phyloP scores from a whole-genome alignment of 1,284 basidiomycete species.

The Neolentinus lepideus region DNA sequence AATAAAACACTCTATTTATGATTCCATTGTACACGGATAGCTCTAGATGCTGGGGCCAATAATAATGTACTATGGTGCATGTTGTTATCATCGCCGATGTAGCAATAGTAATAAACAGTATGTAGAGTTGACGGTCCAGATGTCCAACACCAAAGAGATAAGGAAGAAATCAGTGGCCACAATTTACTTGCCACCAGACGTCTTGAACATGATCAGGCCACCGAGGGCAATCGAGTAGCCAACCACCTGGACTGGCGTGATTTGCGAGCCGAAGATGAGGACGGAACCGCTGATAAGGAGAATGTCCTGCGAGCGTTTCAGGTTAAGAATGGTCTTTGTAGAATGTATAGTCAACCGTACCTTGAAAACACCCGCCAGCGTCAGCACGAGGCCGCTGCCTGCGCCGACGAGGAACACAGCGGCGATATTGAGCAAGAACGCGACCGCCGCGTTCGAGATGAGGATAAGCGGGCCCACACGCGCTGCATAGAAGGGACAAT shows the following conservation, averaged over 20 bases:
- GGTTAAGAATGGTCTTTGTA: neutral
- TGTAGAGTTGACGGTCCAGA: neutral
- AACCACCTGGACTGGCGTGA: constrained; percentile 83
- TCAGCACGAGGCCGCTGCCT: constrained; percentile 84
- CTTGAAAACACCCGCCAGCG: constrained; percentile 93
- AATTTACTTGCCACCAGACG: constrained; percentile 59
- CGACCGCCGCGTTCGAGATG: constrained; percentile 79
- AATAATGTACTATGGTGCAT: neutral
- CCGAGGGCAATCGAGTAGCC: constrained; percentile 80
- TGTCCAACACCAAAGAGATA: neutral
- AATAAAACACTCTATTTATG: neutral
- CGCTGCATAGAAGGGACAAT: constrained; percentile 5
- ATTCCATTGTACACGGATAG: neutral
- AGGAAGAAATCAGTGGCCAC: neutral
- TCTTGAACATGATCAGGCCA: constrained; percentile 79
- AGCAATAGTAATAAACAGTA: neutral
- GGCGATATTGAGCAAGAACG: constrained; percentile 89
- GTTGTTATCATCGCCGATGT: neutral
- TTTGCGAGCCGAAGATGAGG: constrained; percentile 70
- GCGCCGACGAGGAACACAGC: constrained; percentile 93
- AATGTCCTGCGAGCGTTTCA: constrained; percentile 64
- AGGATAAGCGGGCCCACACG: constrained; percentile 60
- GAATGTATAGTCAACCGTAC: constrained; percentile 27
- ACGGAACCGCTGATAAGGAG: constrained; percentile 89
- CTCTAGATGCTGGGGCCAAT: neutral